Evolutionary conservation across 495 filamentous ascomycete species (phyloP), one percentile per base, ranked within the genome.

Genomic region (Bacidia rubella): DNA sequence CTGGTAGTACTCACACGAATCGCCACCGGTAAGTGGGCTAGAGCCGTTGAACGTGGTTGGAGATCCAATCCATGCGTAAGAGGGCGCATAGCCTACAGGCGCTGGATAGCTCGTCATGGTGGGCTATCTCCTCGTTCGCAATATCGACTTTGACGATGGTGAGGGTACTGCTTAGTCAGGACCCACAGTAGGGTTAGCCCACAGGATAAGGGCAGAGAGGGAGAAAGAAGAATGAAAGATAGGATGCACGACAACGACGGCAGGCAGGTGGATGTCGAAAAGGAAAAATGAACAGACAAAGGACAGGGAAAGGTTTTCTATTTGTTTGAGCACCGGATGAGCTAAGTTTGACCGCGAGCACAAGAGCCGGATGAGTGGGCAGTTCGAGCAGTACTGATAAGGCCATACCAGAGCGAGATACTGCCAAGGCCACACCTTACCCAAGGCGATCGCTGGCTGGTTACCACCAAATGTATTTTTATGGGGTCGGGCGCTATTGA

Each of bases 21-120:
- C 71, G 60, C 89, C 89, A 53, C 89, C 89, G 50, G 75, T 67
- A 38, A 74, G 67, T n/a, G 66, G 44, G 57, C 85, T 78, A 38
- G 88, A 89, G 61, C 85, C 78, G 65, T 84, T 84, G 73, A 87
- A 94, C 49, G 67, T 61, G 32, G 81, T 65, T 11, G 89, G 88
- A 26, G 87, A 69, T 48, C 89, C 88, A 49, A 83, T 71, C 83
- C 86, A 89, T 63, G 86, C 77, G 72, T 93, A 90, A 12, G 39
- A 57, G 41, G 60, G 60, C 29, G 60, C 47, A 50, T 38, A 62
- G 23, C 60, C 60, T 7, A 20, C 48, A 32, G 56, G 56, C 39
- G 56, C 56, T 22, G 56, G 56, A 58, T 47, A 55, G 49, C 47
- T 58, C 47, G 56, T 58, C 56, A 58, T 58, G 23, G 10, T 51